phyloP scores from a whole-genome alignment of 306 rosid species.

The Mucuna pruriens region DNA sequence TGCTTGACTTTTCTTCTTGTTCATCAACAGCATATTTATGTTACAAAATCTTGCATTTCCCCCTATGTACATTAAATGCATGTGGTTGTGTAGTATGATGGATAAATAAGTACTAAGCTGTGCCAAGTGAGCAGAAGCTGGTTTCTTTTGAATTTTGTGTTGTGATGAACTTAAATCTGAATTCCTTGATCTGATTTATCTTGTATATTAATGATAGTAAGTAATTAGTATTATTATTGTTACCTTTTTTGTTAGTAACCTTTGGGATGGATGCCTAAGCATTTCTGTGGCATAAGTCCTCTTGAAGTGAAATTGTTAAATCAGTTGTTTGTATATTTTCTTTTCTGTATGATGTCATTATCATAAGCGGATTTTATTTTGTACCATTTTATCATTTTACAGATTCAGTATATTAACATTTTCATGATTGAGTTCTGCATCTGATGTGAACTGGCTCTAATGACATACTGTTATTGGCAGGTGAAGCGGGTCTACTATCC shows the following conservation, averaged over 20 bases:
- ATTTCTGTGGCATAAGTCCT: background rate
- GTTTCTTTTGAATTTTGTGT: background rate
- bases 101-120: background rate
- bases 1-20: background rate
- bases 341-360: background rate
- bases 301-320: background rate
- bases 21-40: background rate
- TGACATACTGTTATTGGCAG: conserved; percentile 53
- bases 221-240: background rate
- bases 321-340: background rate
- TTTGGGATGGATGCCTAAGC: background rate
- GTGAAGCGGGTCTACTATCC: conserved; percentile 91
- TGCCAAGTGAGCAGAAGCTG: background rate
- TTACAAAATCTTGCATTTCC: background rate
- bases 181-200: background rate
- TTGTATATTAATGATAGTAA: background rate
- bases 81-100: background rate
- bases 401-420: background rate
- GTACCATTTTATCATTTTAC: background rate
- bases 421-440: background rate
- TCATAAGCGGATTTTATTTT: background rate
- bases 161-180: background rate
- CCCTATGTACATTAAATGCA: background rate
- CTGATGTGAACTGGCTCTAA: conserved; percentile 26
- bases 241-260: background rate